Evolutionary conservation across 2,329 filamentous ascomycete species (phyloP).

Genomic region (Mycocentrospora acerina): DNA sequence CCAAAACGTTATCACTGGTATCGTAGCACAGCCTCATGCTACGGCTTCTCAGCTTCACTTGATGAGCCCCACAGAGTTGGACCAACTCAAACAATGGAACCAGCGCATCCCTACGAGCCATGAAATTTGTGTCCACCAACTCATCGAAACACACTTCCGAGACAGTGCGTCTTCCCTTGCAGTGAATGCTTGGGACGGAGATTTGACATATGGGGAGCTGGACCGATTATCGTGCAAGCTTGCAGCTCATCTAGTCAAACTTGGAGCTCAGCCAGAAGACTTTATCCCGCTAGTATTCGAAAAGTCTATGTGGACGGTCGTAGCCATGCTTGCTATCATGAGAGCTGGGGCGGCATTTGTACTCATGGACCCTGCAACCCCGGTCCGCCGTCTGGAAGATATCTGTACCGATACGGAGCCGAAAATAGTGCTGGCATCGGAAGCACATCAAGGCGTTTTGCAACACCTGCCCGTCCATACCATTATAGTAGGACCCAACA

Average conservation of each 20-base stretch:
- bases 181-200: slow-evolving; percentile 15
- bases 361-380: slow-evolving; percentile 31
- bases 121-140: too few relatives aligned
- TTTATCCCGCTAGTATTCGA: slow-evolving; percentile 26
- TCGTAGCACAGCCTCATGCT: too few relatives aligned
- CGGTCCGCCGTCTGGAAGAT: slow-evolving; percentile 28
- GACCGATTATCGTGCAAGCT: slow-evolving; percentile 2
- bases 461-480: too few relatives aligned
- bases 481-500: too few relatives aligned
- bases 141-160: too few relatives aligned
- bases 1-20: too few relatives aligned
- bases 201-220: slow-evolving; percentile 3
- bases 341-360: slow-evolving; percentile 48
- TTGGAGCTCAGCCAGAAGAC: slow-evolving; percentile 9
- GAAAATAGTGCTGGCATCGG: slow-evolving; percentile 23
- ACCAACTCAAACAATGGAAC: too few relatives aligned
- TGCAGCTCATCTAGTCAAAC: slow-evolving; percentile 4
- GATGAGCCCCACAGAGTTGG: too few relatives aligned
- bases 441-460: too few relatives aligned
- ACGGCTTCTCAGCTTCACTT: too few relatives aligned
- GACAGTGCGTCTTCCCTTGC: too few relatives aligned
- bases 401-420: slow-evolving; percentile 39
- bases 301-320: slow-evolving; percentile 21
- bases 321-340: slow-evolving; percentile 46
- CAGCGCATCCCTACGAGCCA: too few relatives aligned